Evolutionary conservation across 169 alveolate species (phyloP).

Genomic region (Plasmodium gonderi): DNA sequence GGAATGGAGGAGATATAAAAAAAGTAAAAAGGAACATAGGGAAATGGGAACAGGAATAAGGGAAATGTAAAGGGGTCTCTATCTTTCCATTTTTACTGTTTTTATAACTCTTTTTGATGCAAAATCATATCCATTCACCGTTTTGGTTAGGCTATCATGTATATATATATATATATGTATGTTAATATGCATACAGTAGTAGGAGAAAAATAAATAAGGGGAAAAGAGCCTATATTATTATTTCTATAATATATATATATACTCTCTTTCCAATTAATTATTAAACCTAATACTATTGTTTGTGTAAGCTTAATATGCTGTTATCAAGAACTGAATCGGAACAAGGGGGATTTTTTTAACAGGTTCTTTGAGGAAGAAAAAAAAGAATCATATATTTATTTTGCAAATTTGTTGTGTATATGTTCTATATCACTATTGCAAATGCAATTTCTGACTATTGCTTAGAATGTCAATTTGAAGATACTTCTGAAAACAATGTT

Average conservation of each 20-base stretch:
- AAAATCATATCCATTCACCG: not conserved
- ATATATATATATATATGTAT: no score
- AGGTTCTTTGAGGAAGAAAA: constrained; percentile 91
- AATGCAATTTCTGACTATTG: no score
- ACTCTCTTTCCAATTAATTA: no score
- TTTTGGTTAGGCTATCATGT: not conserved
- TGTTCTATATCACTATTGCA: no score
- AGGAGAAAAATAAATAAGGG: not conserved
- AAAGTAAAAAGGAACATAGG: constrained; percentile 66
- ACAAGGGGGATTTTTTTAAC: constrained; percentile 92
- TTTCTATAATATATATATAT: no score
- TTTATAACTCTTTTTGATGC: no score
- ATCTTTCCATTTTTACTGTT: constrained; percentile 64
- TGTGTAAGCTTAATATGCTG: constrained; percentile 80
- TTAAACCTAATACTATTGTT: constrained; percentile 62
- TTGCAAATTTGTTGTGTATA: no score
- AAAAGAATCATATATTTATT: no score
- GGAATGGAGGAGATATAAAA: constrained; percentile 74
- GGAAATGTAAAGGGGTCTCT: constrained; percentile 40
- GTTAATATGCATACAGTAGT: no score
- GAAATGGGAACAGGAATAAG: not conserved
- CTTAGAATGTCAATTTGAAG: no score
- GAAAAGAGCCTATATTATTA: not conserved
- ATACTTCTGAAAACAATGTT: no score
- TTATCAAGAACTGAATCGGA: constrained; percentile 92